phyloP scores from a whole-genome alignment of 2,329 filamentous ascomycete species.

The Calonectria pseudoreteaudii region DNA sequence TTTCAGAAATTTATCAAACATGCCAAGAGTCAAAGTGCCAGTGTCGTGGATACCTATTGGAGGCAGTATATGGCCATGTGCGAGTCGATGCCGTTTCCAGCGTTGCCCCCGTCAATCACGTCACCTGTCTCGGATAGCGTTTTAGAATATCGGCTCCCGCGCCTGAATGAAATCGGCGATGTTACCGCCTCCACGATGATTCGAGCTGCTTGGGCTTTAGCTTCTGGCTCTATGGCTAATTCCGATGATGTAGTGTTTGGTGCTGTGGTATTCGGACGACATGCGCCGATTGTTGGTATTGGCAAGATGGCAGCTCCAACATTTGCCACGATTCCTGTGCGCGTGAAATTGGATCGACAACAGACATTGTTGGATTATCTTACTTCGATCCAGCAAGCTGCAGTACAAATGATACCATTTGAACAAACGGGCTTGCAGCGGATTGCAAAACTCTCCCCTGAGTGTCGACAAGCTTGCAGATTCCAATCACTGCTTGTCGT shows the following conservation, averaged over 20 bases:
- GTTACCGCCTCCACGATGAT: no score
- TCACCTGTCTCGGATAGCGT: no score
- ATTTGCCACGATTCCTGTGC: conserved; percentile 37
- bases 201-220: no score
- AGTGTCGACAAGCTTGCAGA: conserved; percentile 8
- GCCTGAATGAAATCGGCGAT: no score
- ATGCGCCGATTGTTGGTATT: conserved; percentile 19
- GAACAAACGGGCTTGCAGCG: conserved; percentile 34
- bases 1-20: no score
- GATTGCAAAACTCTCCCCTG: conserved; percentile 21
- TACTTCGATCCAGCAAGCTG: conserved; percentile 41
- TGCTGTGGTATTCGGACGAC: conserved; percentile 18
- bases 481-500: conserved; percentile 28
- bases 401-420: conserved; percentile 33
- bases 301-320: conserved; percentile 24
- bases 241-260: conserved; percentile 27
- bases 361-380: conserved; percentile 54
- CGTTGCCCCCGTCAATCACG: no score
- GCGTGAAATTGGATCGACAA: conserved; percentile 41
- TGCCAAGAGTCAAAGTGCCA: no score
- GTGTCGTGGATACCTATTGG: no score
- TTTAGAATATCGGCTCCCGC: no score
- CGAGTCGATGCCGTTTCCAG: no score
- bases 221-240: neutral
- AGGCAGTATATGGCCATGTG: no score